Evolutionary conservation across 73 alveolate species (phyloP).

Genomic region (Blepharisma japonicum): DNA sequence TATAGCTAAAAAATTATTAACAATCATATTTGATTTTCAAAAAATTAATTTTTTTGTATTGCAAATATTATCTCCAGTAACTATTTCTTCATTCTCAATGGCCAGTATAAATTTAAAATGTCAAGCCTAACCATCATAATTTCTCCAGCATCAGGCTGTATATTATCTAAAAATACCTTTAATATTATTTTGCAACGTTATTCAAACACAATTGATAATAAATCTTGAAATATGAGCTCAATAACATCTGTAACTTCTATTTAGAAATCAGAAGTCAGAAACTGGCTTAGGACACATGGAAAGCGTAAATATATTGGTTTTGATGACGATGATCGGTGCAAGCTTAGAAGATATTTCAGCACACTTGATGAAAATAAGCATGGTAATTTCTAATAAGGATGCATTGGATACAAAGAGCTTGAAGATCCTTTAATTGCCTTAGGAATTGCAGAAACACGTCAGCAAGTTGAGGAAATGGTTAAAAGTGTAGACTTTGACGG

Average conservation of each 20-base stretch:
- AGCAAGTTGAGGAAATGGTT: slow-evolving; percentile 82
- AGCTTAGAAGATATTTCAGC: slow-evolving; percentile 66
- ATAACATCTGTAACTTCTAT: slow-evolving; percentile 11
- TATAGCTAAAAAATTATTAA: too few relatives aligned
- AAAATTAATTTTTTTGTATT: too few relatives aligned
- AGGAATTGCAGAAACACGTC: slow-evolving; percentile 85
- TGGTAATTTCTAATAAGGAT: slow-evolving; percentile 48
- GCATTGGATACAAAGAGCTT: slow-evolving; percentile 90
- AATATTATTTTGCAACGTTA: not conserved
- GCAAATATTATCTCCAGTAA: too few relatives aligned
- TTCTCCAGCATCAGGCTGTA: too few relatives aligned
- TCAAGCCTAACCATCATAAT: too few relatives aligned
- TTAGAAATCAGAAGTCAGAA: slow-evolving; percentile 44
- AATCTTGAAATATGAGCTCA: slow-evolving; percentile 10
- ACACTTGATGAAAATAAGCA: slow-evolving; percentile 80
- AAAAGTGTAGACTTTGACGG: slow-evolving; percentile 89
- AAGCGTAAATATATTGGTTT: slow-evolving; percentile 55
- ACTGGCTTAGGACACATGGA: slow-evolving; percentile 65
- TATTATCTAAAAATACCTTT: not conserved
- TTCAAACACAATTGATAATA: not conserved
- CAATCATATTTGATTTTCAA: too few relatives aligned
- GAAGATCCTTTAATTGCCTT: slow-evolving; percentile 95
- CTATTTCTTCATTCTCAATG: too few relatives aligned
- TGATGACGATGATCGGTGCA: slow-evolving; percentile 51
- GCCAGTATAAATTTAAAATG: too few relatives aligned